Base-by-base conservation (phyloP, 148 eudicot species). In the Fagopyrum homotropicum region DNA sequence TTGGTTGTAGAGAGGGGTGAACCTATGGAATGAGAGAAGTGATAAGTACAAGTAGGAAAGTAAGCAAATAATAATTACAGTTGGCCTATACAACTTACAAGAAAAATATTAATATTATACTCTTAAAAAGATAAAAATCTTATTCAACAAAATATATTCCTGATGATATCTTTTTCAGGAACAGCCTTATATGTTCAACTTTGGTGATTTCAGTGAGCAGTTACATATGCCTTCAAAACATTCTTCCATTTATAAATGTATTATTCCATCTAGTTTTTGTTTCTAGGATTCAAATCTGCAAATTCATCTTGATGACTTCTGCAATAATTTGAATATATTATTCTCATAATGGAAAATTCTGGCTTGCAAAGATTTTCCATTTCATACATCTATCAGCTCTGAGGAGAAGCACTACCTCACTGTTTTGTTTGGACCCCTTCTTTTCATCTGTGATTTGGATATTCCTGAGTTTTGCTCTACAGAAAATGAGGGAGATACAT, bases 401-500 rank as follows among this genome's bases (percentile, higher is more conserved):
- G 40, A 5, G 69, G n/a, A 35, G n/a, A 63, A 6, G 14, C 69
- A 63, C 16, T 30, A 35, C 35, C 29, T 11, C 22, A 57, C 22
- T 19, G 26, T 57, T 57, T 57, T 16, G 57, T 57, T 19, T 17
- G 63, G 30, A 57, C 29, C 55, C 5, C 30, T 3, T 12, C 7
- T 43, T 75, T 78, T 69, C 44, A 69, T 16, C 3, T 66, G 29
- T 66, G 47, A 40, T 63, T 30, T 66, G 71, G 19, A 35, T 66
- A 66, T 6, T 66, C 16, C 19, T 17, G 40, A 43, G 12, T 74
- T 77, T 50, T 76, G 45, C 80, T 71, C 30, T 71, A 17, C 74
- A 72, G 74, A 49, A 47, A 46, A 72, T 72, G 74, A 72, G 77
- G 82, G 79, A 56, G 81, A 77, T 45, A 77, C 80, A 75, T 56